Conservation (phyloP, 2,329 filamentous ascomycete genomes). For the Falciphora oryzae region DNA sequence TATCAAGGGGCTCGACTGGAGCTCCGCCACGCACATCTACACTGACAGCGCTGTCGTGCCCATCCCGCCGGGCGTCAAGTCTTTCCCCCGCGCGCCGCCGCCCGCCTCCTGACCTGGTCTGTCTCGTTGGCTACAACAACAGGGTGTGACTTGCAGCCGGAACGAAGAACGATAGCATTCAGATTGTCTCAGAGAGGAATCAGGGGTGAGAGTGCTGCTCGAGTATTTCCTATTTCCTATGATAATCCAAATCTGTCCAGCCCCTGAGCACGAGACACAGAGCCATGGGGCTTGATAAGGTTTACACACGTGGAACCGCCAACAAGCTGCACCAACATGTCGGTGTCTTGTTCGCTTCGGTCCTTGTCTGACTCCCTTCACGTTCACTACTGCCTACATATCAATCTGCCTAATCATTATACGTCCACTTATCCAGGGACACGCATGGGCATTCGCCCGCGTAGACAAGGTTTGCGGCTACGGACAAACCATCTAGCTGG, state of each 20-base stretch:
- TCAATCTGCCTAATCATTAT: neutral
- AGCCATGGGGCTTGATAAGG: neutral
- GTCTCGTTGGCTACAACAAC: no score
- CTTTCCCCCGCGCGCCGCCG: conserved; percentile 14
- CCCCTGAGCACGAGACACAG: neutral
- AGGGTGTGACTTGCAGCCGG: neutral
- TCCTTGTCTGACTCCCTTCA: neutral
- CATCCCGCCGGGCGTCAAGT: conserved; percentile 30
- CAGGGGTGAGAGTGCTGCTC: neutral
- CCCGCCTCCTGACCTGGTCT: neutral
- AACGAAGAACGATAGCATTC: no score
- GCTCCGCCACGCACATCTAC: conserved; percentile 38
- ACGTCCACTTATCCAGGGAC: neutral
- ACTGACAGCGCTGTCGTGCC: conserved; percentile 37
- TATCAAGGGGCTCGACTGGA: conserved; percentile 35
- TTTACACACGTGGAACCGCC: neutral
- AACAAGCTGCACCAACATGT: neutral
- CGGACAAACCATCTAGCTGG: neutral
- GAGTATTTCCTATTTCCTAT: neutral
- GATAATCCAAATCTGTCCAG: neutral
- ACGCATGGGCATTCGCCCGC: no score
- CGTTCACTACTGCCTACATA: neutral
- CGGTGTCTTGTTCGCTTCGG: neutral
- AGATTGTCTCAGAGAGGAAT: neutral
- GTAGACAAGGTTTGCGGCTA: neutral